Evolutionary conservation across 331 rosid genomes (phyloP), one percentile per base, ranked within the genome.

Genomic region (Cydonia oblonga): DNA sequence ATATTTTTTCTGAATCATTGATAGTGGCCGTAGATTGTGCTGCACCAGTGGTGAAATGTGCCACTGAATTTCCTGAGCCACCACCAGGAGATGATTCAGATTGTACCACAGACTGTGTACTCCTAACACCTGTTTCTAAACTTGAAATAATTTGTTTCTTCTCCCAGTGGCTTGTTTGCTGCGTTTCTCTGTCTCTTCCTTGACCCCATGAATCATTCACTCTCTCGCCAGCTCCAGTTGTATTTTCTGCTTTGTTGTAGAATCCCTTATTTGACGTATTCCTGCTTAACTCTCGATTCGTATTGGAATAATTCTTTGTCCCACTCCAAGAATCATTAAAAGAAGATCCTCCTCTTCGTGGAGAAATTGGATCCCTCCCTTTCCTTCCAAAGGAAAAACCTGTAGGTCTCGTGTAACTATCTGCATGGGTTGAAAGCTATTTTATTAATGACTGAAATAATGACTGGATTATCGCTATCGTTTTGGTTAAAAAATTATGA

Each of bases 301-400:
- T 51, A 46, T 66, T 84, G 51, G 91, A 82, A 79, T 84, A 82
- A 79, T 81, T 95, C 75, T 89, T 84, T 22, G 84, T 64, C 76
- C 90, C 97, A 82, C 84, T 82, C 96, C 99, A 90, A 63, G 91
- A 71, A 83, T 91, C 97, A 78, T 78, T 83, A 56, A 84, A 75
- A 62, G 75, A 64, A 60, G 96, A 72, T 78, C 83, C 93, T 46
- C 93, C 88, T 68, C 77, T 82, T 64, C 89, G 79, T 71, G 99
- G 99, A 78, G 99, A 95, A 81, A 78, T 76, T 18, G 83, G 79
- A 63, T 95, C 97, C 81, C 89, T 87, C n/a, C 86, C 91, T 77
- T 88, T 89, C 84, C 93, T 80, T 71, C 95, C 86, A 86, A 89
- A 91, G 59, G 86, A 84, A 69, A 89, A 73, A 29, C 96, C 90